Conservation (phyloP, 345 rosid species). For the Arabis alpina region DNA sequence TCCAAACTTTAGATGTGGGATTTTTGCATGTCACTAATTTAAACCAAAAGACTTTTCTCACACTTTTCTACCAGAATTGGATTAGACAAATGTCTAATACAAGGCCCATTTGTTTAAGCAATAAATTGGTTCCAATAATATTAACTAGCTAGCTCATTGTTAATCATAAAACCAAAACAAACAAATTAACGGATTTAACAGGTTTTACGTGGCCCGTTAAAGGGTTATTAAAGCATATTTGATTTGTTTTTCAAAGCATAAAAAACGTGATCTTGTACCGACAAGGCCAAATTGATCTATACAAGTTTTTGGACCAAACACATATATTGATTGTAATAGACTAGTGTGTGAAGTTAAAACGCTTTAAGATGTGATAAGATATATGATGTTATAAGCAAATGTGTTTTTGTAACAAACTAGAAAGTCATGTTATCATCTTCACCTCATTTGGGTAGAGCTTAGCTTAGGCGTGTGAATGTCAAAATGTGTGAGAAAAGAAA, state of each 20-base stretch:
- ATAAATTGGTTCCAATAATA: no score
- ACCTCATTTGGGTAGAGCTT: constrained; percentile 16
- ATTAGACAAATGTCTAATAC: no score
- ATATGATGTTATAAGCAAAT: constrained; percentile 18
- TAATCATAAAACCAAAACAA: neutral
- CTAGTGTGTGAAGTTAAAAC: constrained; percentile 9
- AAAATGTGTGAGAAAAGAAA: constrained; percentile 15
- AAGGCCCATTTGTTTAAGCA: no score
- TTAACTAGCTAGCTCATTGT: constrained; percentile 17
- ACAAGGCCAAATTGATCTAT: neutral
- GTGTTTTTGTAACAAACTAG: constrained; percentile 41
- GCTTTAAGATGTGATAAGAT: constrained; percentile 22
- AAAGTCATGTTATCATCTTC: constrained; percentile 41
- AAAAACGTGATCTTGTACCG: neutral
- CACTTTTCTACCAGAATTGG: no score
- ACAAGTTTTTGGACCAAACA: constrained; percentile 3
- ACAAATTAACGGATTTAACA: neutral
- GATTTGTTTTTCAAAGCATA: constrained; percentile 11
- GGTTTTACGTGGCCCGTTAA: constrained; percentile 22
- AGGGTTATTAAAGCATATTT: neutral
- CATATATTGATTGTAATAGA: neutral
- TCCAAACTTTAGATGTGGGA: no score
- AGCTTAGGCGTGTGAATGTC: constrained; percentile 37
- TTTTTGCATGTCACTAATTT: no score
- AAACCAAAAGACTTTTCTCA: no score